Evolutionary conservation across 768 basidiomycete species (phyloP).

Genomic region (Udeniomyces megalosporus): DNA sequence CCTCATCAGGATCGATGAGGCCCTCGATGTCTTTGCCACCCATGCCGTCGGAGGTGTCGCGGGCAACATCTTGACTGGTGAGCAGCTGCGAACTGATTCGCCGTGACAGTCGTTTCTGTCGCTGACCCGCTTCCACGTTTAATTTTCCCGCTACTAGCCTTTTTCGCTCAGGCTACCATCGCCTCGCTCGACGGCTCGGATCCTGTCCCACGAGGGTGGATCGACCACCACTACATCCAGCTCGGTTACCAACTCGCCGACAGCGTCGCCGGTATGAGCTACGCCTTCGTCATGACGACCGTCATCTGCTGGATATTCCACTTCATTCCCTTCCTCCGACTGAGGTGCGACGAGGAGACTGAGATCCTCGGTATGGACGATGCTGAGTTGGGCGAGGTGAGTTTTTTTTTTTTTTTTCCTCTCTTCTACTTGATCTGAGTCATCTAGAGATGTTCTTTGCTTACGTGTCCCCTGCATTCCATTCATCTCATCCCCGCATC

Average conservation of each 20-base stretch:
- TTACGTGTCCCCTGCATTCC: too few relatives aligned
- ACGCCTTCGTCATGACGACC: conserved; percentile 32
- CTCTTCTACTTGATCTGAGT: background rate
- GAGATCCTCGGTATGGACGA: conserved; percentile 32
- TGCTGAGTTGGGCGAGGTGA: conserved; percentile 58
- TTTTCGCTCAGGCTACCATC: conserved; percentile 54
- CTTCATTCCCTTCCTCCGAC: conserved; percentile 30
- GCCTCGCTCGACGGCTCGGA: conserved; percentile 54
- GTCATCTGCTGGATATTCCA: conserved; percentile 27
- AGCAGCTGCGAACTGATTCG: background rate
- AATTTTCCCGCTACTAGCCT: conserved; percentile 38
- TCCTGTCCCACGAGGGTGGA: conserved; percentile 38
- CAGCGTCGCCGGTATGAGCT: conserved; percentile 42
- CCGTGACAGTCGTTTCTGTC: background rate
- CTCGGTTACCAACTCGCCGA: conserved; percentile 62
- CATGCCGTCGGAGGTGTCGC: conserved; percentile 73
- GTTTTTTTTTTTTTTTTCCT: background rate
- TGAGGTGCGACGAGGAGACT: conserved; percentile 27
- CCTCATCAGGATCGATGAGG: conserved; percentile 59
- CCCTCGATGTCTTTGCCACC: conserved; percentile 80
- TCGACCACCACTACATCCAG: conserved; percentile 49
- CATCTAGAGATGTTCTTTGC: too few relatives aligned
- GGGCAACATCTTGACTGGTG: conserved; percentile 39
- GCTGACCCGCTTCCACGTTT: conserved; percentile 24
- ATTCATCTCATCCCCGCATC: too few relatives aligned